phyloP scores from a whole-genome alignment of 805 yeast genomes.

The Torulaspora gathmanii region DNA sequence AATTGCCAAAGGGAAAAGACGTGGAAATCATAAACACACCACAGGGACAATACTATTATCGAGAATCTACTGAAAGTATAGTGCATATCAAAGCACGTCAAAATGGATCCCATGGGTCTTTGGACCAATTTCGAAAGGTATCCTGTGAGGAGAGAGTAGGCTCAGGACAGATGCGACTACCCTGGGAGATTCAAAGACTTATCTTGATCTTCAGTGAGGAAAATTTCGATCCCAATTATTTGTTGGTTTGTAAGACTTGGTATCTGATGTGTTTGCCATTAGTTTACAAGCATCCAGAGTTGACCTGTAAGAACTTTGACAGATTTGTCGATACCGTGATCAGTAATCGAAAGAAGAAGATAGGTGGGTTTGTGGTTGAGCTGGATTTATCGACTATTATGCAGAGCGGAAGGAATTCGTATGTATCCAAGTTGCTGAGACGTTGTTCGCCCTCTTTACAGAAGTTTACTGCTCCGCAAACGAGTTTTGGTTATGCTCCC shows the following conservation, averaged over 20 bases:
- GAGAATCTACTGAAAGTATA: slow-evolving; percentile 16
- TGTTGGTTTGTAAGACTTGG: slow-evolving; percentile 59
- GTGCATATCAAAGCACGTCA: slow-evolving; percentile 13
- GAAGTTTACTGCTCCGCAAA: slow-evolving; percentile 83
- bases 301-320: slow-evolving; percentile 64
- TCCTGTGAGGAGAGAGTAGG: neutral
- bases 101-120: slow-evolving; percentile 7
- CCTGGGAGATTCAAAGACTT: slow-evolving; percentile 46
- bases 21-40: slow-evolving; percentile 16
- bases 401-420: slow-evolving; percentile 90
- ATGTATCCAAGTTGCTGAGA: slow-evolving; percentile 74
- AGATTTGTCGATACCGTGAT: slow-evolving; percentile 67
- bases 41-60: slow-evolving; percentile 19
- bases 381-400: slow-evolving; percentile 75
- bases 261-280: slow-evolving; percentile 57
- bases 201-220: slow-evolving; percentile 32
- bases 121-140: slow-evolving; percentile 1
- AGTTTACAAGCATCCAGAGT: slow-evolving; percentile 58
- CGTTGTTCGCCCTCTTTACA: slow-evolving; percentile 64
- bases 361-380: slow-evolving; percentile 55
- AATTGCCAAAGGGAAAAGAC: slow-evolving; percentile 5
- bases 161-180: slow-evolving; percentile 34
- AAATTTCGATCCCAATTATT: slow-evolving; percentile 36
- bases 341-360: slow-evolving; percentile 41
- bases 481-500: slow-evolving; percentile 91